phyloP scores from a whole-genome alignment of 2,329 filamentous ascomycete genomes.

The Neobulgaria alba region DNA sequence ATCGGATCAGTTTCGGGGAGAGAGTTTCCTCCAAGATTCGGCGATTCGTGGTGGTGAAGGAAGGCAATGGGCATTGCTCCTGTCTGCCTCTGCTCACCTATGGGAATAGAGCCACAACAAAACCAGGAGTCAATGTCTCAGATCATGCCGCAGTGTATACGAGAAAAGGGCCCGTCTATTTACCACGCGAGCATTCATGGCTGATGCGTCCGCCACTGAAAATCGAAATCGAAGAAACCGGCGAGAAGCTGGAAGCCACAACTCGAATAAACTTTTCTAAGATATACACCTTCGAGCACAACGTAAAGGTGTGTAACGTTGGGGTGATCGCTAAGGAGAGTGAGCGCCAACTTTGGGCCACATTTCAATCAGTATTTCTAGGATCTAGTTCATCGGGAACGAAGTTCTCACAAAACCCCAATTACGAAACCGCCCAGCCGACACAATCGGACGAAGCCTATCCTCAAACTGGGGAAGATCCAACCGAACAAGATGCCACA shows the following conservation, averaged over 20 bases:
- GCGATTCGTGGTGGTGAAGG: conserved; percentile 4
- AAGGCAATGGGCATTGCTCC: not conserved
- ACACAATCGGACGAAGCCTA: no score
- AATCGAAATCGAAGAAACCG: not conserved
- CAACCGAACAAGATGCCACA: no score
- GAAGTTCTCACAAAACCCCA: no score
- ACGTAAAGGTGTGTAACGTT: conserved; percentile 20
- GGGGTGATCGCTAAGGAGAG: conserved; percentile 3
- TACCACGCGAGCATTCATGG: not conserved
- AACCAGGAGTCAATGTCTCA: conserved; percentile 3
- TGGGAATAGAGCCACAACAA: not conserved
- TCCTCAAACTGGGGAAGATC: no score
- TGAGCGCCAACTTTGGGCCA: no score
- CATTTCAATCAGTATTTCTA: no score
- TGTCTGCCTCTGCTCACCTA: conserved; percentile 7
- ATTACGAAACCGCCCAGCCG: no score
- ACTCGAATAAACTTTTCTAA: conserved; percentile 25
- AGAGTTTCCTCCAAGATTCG: conserved; percentile 1
- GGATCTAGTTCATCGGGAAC: no score
- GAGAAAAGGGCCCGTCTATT: not conserved
- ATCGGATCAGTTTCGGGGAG: not conserved
- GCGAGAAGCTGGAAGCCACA: conserved; percentile 6
- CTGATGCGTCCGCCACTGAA: conserved; percentile 6
- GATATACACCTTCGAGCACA: conserved; percentile 25
- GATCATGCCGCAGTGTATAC: conserved; percentile 8